phyloP scores from a whole-genome alignment of 75 land plant genomes.

The Sequoia sempervirens region DNA sequence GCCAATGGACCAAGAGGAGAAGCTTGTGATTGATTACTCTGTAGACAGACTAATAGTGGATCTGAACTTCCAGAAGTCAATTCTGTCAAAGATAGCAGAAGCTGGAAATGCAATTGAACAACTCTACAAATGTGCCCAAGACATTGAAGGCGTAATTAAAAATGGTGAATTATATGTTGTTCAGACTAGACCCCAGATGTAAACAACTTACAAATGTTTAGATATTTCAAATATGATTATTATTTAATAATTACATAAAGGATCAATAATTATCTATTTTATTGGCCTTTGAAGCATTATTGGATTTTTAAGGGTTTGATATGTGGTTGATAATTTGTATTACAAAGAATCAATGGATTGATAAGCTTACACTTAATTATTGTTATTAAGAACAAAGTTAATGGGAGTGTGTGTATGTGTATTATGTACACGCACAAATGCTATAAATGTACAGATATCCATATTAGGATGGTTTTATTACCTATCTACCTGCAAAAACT shows the following conservation, averaged over 20 bases:
- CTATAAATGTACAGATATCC: neutral
- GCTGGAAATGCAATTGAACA: constrained; percentile 42
- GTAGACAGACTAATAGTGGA: constrained; percentile 31
- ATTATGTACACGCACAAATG: neutral
- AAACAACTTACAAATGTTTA: neutral
- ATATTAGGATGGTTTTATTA: neutral
- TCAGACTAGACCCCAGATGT: constrained; percentile 58
- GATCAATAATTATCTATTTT: neutral
- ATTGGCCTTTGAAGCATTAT: neutral
- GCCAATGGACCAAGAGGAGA: constrained; percentile 52
- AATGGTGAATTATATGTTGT: constrained; percentile 49
- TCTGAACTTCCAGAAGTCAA: constrained; percentile 25
- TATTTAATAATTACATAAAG: neutral
- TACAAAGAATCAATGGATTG: neutral
- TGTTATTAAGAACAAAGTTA: neutral
- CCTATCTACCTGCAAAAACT: too few species aligned
- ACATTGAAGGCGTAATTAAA: constrained; percentile 57
- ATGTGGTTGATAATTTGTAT: neutral
- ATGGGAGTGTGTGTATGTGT: neutral
- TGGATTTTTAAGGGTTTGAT: neutral
- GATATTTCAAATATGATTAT: neutral
- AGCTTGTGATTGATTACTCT: constrained; percentile 42
- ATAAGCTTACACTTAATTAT: neutral
- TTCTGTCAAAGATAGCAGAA: constrained; percentile 44
- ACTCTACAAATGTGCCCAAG: constrained; percentile 43